These are phyloP conservation scores for Talaromyces amestolkiae DNA, from an alignment of 2,329 filamentous ascomycete species.

Conservation along the genomic window DNA sequence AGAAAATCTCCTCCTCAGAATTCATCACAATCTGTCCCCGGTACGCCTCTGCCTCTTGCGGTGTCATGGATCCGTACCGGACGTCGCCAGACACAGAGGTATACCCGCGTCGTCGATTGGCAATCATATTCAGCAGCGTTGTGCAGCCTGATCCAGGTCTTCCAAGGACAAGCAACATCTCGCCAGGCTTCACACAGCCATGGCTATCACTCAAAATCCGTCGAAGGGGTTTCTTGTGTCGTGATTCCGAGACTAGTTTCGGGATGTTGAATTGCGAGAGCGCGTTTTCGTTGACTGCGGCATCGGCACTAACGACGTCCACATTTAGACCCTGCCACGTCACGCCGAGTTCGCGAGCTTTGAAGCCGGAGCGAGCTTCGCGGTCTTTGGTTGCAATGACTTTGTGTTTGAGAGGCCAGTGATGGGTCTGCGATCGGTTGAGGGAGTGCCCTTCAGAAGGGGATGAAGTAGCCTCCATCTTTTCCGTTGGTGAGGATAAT, in stretches of 20 bases:
- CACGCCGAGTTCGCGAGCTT: constrained; percentile 57
- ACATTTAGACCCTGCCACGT: constrained; percentile 66
- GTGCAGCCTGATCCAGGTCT: constrained; percentile 69
- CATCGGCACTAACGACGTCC: constrained; percentile 59
- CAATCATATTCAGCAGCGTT: constrained; percentile 66
- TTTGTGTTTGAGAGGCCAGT: constrained; percentile 53
- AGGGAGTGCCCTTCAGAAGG: background rate
- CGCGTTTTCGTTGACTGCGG: constrained; percentile 65
- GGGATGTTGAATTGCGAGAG: constrained; percentile 58
- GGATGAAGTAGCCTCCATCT: background rate
- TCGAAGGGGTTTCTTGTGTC: constrained; percentile 57
- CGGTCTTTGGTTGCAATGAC: constrained; percentile 46
- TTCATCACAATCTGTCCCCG: constrained; percentile 59
- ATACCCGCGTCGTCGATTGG: constrained; percentile 63
- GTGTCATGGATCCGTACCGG: constrained; percentile 50
- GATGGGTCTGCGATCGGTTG: constrained; percentile 13
- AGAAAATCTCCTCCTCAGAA: constrained; percentile 54
- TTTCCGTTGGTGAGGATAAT: background rate
- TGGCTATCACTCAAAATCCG: constrained; percentile 63
- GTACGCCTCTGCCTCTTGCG: constrained; percentile 47
- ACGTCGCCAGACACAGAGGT: constrained; percentile 59
- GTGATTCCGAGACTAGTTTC: constrained; percentile 53
- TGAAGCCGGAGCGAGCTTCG: constrained; percentile 48
- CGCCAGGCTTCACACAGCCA: constrained; percentile 69
- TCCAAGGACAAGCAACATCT: constrained; percentile 69